Conservation (phyloP, 768 basidiomycete genomes). For the Suillus americanus region DNA sequence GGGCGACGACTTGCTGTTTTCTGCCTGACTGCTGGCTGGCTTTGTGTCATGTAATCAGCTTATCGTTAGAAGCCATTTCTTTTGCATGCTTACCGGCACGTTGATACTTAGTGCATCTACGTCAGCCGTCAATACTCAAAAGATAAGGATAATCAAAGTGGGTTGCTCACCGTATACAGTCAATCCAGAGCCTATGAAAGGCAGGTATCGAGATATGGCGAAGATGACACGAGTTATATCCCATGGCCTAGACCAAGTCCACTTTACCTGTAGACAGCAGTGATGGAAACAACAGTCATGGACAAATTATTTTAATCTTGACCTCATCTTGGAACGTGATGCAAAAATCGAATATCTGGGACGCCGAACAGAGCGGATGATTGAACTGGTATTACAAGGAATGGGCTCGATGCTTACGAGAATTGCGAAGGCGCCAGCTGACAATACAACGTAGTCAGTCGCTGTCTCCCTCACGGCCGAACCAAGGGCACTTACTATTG, state of each 20-base stretch:
- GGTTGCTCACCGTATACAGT: constrained; percentile 14
- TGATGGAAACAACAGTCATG: background rate
- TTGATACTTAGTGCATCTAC: constrained; percentile 2
- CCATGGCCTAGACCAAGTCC: constrained; percentile 21
- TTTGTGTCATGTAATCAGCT: background rate
- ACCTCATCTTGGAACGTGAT: constrained; percentile 13
- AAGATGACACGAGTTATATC: constrained; percentile 16
- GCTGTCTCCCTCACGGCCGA: background rate
- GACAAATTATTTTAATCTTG: background rate
- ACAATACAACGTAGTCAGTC: background rate
- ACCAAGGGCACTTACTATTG: constrained; percentile 9
- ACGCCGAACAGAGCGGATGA: background rate
- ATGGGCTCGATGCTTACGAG: constrained; percentile 9
- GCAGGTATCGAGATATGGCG: constrained; percentile 20
- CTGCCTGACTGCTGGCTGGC: background rate
- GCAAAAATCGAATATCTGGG: constrained; percentile 11
- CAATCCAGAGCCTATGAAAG: constrained; percentile 14
- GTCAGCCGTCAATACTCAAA: background rate
- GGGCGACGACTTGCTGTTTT: constrained; percentile 10
- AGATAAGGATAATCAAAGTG: constrained; percentile 4
- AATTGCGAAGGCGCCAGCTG: constrained; percentile 20
- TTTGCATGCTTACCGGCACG: background rate
- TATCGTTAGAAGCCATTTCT: constrained; percentile 1
- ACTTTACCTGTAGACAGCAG: constrained; percentile 12
- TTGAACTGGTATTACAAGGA: background rate